A percentile compares a stretch with the other conserved stretches of the same genome.
These are phyloP conservation scores for Fusarium nematophilum DNA, from an alignment of 2,329 filamentous ascomycete species.

Conservation along the genomic window DNA sequence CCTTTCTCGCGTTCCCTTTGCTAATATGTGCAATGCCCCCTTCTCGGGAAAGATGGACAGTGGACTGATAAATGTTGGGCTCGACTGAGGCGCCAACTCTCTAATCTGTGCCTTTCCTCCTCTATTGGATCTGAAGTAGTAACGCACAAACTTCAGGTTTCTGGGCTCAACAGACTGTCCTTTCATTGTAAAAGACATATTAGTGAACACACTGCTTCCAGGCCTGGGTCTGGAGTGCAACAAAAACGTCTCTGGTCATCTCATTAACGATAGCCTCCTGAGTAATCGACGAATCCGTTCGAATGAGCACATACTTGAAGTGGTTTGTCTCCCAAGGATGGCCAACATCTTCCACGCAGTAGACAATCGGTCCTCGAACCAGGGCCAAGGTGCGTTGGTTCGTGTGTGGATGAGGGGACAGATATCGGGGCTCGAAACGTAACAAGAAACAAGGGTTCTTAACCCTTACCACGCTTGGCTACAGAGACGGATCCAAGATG, in stretches of 20 bases:
- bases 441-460: conserved; percentile 51
- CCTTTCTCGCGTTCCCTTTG: too few relatives aligned
- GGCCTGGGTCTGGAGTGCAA: conserved; percentile 16
- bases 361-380: conserved; percentile 67
- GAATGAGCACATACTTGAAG: conserved; percentile 56
- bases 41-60: conserved; percentile 24
- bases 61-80: too few relatives aligned
- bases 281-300: background rate
- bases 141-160: conserved; percentile 15
- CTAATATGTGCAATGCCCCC: too few relatives aligned
- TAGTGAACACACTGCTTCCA: conserved; percentile 9
- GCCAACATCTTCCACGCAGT: conserved; percentile 69
- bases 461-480: conserved; percentile 23
- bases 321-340: conserved; percentile 67
- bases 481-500: conserved; percentile 50
- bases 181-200: background rate
- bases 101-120: conserved; percentile 32
- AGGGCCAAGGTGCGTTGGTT: conserved; percentile 64
- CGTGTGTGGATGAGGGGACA: conserved; percentile 65
- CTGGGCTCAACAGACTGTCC: background rate
- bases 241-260: conserved; percentile 14
- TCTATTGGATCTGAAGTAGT: conserved; percentile 23
- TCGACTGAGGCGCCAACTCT: too few relatives aligned
- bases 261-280: conserved; percentile 17
- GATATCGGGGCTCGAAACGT: conserved; percentile 59